Evolutionary conservation across 768 basidiomycete species (phyloP), one percentile per base, ranked within the genome.

Genomic region (Artomyces pyxidatus): DNA sequence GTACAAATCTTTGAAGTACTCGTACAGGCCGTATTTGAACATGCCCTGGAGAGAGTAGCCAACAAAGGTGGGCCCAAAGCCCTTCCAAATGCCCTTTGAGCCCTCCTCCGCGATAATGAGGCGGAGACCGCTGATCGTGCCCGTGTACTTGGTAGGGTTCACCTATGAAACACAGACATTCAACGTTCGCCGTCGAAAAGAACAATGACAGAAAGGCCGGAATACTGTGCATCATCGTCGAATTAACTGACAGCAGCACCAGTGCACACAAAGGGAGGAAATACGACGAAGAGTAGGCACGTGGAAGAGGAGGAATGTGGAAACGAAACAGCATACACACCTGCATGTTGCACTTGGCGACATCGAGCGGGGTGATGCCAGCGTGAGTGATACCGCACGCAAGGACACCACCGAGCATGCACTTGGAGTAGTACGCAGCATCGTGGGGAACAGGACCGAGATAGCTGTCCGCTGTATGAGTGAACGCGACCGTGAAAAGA

Each of bases 21-120:
- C 93, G 67, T 95, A 96, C 66, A 94, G 88, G 73, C 94, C 94
- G 68, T 90, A 96, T 72, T 97, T 97, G 85, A 95, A 92, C 80
- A 93, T 84, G 65, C 94, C 94, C 72, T 96, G 94, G 60, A 92
- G 77, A 9, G 90, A 88, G 75, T 94, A 94, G 56, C 94, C 92
- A 68, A 94, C 74, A 54, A 92, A 74, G 51, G 94, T 97, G 48
- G 94, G 94, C 29, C 88, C 88, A 64, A 96, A 73, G 61, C 94
- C 94, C 69, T 95, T 97, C 83, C 92, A 87, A 68, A 96, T 81
- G 67, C 90, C 94, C 32, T 67, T 79, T 51, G 81, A 68, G 60
- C 92, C 88, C 68, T 93, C 88, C 65, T 90, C 88, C 37, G 77
- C 78, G 49, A 86, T 46, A 61, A 93, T 80, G 32, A 75, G 74